phyloP scores from a whole-genome alignment of 768 basidiomycete species.

The Leccinum boreale region DNA sequence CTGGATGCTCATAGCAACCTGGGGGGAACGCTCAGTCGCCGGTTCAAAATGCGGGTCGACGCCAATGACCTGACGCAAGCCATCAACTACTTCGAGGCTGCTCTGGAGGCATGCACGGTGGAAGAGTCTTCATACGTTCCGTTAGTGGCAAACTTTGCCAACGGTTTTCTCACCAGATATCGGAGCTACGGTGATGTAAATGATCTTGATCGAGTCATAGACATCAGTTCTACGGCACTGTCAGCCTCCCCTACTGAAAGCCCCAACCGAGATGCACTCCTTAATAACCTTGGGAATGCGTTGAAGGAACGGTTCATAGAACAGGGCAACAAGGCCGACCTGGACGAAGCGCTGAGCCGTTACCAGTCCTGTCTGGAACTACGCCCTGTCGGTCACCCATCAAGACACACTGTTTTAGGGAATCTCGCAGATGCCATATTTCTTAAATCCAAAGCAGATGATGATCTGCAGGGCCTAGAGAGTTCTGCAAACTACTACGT shows the following conservation, averaged over 20 bases:
- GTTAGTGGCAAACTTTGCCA: constrained; percentile 16
- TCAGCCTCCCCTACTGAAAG: constrained; percentile 1
- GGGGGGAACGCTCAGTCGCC: constrained; percentile 14
- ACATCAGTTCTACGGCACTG: constrained; percentile 8
- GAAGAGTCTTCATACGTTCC: constrained; percentile 13
- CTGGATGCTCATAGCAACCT: constrained; percentile 15
- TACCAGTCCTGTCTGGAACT: constrained; percentile 18
- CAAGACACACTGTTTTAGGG: constrained; percentile 8
- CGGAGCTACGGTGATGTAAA: constrained; percentile 14
- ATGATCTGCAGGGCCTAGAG: constrained; percentile 25
- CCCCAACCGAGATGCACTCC: constrained; percentile 15
- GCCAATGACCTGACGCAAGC: constrained; percentile 22
- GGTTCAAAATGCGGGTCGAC: constrained; percentile 21
- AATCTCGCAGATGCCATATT: constrained; percentile 23
- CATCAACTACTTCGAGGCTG: constrained; percentile 10
- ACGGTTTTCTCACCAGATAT: constrained; percentile 19
- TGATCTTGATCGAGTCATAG: constrained; percentile 20
- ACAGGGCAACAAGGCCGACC: constrained; percentile 13
- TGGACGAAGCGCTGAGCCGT: constrained; percentile 14
- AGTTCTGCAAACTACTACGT: constrained; percentile 4
- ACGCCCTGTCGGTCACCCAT: constrained; percentile 20
- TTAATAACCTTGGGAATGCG: constrained; percentile 21
- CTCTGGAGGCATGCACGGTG: constrained; percentile 11
- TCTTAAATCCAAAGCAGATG: constrained; percentile 22
- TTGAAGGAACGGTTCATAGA: constrained; percentile 15